phyloP scores from a whole-genome alignment of 2,329 filamentous ascomycete species.

The Claviceps spartinae region DNA sequence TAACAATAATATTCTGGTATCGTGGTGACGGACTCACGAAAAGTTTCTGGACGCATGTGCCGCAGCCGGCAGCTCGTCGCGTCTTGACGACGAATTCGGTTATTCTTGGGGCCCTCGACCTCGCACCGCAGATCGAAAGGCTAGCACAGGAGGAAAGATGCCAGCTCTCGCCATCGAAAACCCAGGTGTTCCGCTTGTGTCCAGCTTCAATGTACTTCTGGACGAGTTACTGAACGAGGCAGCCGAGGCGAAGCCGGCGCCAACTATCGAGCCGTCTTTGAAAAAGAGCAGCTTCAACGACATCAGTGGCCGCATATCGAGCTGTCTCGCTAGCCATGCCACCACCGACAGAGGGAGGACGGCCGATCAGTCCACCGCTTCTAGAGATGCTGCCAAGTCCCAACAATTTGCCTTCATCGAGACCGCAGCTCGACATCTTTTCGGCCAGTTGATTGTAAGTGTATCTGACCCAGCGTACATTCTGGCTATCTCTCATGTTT shows the following conservation, averaged over 20 bases:
- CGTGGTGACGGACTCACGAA: not conserved
- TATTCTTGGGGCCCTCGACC: not conserved
- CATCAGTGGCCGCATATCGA: slow-evolving; percentile 30
- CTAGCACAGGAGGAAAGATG: slow-evolving; percentile 29
- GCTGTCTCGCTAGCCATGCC: slow-evolving; percentile 17
- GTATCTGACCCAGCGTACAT: slow-evolving; percentile 14
- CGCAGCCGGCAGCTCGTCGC: not conserved
- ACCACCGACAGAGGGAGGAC: slow-evolving; percentile 15
- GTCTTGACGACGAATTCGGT: not conserved
- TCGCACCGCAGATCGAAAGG: not conserved
- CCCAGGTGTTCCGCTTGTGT: slow-evolving; percentile 39
- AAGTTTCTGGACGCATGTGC: not conserved
- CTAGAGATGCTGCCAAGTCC: slow-evolving; percentile 24
- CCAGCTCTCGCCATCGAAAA: slow-evolving; percentile 31
- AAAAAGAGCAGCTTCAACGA: slow-evolving; percentile 51
- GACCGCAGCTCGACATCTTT: slow-evolving; percentile 67
- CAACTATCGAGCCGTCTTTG: slow-evolving; percentile 59
- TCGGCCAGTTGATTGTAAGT: slow-evolving; percentile 66
- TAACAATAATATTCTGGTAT: not conserved
- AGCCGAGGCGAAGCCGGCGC: slow-evolving; percentile 41
- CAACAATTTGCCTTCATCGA: slow-evolving; percentile 63
- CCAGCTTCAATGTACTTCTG: slow-evolving; percentile 39
- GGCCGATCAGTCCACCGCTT: slow-evolving; percentile 14
- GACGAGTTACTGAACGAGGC: slow-evolving; percentile 45
- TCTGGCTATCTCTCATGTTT: not conserved